A percentile compares a stretch with the other conserved stretches of the same genome.
phyloP scores from a whole-genome alignment of 2,329 filamentous ascomycete species.

The Pyricularia sp. region DNA sequence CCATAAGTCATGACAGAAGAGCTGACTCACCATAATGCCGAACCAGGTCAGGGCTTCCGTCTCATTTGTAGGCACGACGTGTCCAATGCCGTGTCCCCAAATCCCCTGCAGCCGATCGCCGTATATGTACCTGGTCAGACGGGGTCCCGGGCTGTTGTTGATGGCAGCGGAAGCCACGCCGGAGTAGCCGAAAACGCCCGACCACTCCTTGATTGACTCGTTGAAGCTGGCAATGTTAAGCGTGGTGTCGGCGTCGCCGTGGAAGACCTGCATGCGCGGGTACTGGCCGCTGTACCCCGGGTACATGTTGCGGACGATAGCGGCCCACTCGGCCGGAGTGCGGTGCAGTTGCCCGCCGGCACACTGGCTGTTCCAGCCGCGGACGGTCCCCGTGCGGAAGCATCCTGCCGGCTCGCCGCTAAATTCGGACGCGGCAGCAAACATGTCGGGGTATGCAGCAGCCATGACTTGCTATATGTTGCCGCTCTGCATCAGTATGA shows the following conservation, averaged over 20 bases:
- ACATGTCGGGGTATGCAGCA: slow-evolving; percentile 42
- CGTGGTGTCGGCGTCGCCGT: slow-evolving; percentile 41
- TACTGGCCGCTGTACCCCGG: slow-evolving; percentile 39
- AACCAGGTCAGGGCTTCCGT: not conserved
- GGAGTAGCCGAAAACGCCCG: slow-evolving; percentile 25
- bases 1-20: not conserved
- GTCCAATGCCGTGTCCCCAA: not conserved
- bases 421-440: slow-evolving; percentile 38
- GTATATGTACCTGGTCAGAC: slow-evolving; percentile 28
- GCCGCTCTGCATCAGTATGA: not conserved
- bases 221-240: slow-evolving; percentile 42
- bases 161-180: slow-evolving; percentile 18
- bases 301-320: slow-evolving; percentile 30
- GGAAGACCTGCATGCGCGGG: slow-evolving; percentile 48
- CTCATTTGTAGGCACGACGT: not conserved
- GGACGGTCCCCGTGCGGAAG: slow-evolving; percentile 28
- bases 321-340: slow-evolving; percentile 23
- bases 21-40: not conserved
- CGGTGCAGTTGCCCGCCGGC: slow-evolving; percentile 34
- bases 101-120: slow-evolving; percentile 11
- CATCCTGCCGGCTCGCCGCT: slow-evolving; percentile 36
- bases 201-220: slow-evolving; percentile 47
- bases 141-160: slow-evolving; percentile 21
- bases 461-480: slow-evolving; percentile 29
- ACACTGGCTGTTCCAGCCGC: slow-evolving; percentile 42